Evolutionary conservation across 768 basidiomycete genomes (phyloP).

Genomic region (Termitomyces sp.): DNA sequence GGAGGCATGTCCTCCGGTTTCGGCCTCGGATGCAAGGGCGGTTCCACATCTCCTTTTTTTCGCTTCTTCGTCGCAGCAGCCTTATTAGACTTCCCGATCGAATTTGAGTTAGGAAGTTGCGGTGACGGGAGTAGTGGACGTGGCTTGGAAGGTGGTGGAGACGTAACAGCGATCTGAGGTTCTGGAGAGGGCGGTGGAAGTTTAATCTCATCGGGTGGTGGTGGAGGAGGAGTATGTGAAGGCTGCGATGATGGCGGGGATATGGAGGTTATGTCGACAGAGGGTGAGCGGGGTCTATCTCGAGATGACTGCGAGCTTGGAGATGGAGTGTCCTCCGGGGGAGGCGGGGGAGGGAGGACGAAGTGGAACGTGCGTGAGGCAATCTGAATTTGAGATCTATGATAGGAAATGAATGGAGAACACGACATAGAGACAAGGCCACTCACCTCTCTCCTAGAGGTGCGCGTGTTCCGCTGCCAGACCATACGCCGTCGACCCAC

Average conservation of each 20-base stretch:
- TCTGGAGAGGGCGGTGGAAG: conserved; percentile 38
- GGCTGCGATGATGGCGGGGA: conserved; percentile 81
- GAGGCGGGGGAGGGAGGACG: conserved; percentile 84
- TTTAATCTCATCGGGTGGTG: conserved; percentile 46
- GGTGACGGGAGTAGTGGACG: conserved; percentile 34
- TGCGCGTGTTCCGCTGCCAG: conserved; percentile 82
- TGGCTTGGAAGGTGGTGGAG: conserved; percentile 36
- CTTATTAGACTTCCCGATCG: conserved; percentile 47
- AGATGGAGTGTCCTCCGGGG: conserved; percentile 77
- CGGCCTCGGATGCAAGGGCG: conserved; percentile 34
- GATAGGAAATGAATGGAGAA: conserved; percentile 10
- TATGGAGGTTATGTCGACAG: conserved; percentile 77
- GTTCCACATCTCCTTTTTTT: conserved; percentile 57
- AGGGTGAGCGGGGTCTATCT: conserved; percentile 71
- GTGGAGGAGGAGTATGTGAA: conserved; percentile 73
- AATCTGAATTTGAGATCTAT: conserved; percentile 93
- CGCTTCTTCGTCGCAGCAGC: conserved; percentile 59
- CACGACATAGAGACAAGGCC: background rate
- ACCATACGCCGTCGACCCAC: conserved; percentile 98
- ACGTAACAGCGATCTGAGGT: conserved; percentile 34
- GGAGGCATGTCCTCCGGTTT: conserved; percentile 79
- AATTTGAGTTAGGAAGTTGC: conserved; percentile 61
- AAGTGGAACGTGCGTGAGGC: conserved; percentile 97
- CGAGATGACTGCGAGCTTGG: conserved; percentile 73
- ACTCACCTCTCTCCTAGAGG: conserved; percentile 76